A percentile compares a stretch with the other conserved stretches of the same genome.
Conservation (phyloP, 1,284 basidiomycete genomes). For the Trametes hirsuta region DNA sequence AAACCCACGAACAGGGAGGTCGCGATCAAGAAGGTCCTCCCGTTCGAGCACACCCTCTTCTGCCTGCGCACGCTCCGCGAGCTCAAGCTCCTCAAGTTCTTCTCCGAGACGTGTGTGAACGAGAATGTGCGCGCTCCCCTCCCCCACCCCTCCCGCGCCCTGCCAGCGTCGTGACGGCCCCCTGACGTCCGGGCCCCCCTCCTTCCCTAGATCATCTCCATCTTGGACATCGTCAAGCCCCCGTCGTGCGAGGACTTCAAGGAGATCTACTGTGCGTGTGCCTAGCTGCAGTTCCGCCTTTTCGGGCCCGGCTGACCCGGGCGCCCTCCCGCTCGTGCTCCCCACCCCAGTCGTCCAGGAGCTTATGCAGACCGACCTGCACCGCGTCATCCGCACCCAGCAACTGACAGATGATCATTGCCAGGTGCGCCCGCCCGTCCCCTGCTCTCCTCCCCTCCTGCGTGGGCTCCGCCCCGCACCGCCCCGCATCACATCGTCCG, state of each 20-base stretch:
- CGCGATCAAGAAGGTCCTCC: conserved; percentile 85
- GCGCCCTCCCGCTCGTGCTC: background rate
- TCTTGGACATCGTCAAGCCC: conserved; percentile 86
- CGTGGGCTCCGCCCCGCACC: background rate
- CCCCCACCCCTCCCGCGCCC: background rate
- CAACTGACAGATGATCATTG: conserved; percentile 90
- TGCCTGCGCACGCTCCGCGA: conserved; percentile 78
- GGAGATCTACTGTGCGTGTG: conserved; percentile 73
- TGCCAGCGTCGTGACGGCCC: conserved; percentile 17
- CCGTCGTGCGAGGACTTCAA: conserved; percentile 77
- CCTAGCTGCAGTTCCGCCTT: background rate
- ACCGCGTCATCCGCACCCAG: conserved; percentile 89
- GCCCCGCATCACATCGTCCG: conserved; percentile 5
- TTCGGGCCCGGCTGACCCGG: background rate
- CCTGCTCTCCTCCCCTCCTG: background rate
- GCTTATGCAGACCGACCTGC: conserved; percentile 90
- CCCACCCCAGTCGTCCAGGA: conserved; percentile 75
- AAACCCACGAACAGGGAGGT: conserved; percentile 66
- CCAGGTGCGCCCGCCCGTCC: conserved; percentile 50
- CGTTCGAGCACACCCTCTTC: conserved; percentile 84
- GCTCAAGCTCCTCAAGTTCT: conserved; percentile 82
- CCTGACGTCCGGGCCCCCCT: background rate
- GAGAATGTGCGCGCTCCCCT: conserved; percentile 55
- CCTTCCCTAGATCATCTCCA: conserved; percentile 71
- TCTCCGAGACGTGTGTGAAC: conserved; percentile 82